A percentile compares a stretch with the other conserved stretches of the same genome.
Conservation (phyloP, 352 stramenopile species). For the Phytophthora sp. region DNA sequence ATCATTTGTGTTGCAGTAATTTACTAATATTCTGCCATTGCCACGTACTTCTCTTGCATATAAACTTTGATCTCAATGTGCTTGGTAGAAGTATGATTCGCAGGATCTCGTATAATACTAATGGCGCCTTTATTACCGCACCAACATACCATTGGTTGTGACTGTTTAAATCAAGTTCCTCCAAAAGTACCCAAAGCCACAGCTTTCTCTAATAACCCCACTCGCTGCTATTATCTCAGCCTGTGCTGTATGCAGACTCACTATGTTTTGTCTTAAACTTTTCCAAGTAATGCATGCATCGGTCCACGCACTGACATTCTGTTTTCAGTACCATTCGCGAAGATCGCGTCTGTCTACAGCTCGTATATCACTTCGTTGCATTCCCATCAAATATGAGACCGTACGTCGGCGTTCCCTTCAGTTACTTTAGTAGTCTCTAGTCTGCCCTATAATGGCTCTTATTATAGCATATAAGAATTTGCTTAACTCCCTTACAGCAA, state of each 20-base stretch:
- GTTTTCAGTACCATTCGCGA: slow-evolving; percentile 13
- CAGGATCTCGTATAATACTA: not conserved
- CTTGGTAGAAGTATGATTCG: not conserved
- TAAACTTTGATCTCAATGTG: not conserved
- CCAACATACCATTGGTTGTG: not conserved
- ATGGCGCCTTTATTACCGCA: not conserved
- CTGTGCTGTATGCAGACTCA: slow-evolving; percentile 17
- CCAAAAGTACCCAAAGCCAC: slow-evolving; percentile 11
- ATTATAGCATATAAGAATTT: not conserved
- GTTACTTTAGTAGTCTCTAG: not conserved
- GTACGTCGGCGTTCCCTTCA: not conserved
- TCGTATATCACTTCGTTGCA: no score
- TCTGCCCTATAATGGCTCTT: not conserved
- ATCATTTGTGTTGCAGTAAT: not conserved
- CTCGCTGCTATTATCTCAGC: slow-evolving; percentile 20
- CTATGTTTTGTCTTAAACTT: slow-evolving; percentile 7
- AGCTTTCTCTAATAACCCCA: slow-evolving; percentile 17
- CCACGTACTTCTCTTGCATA: not conserved
- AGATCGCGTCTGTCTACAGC: slow-evolving; percentile 17
- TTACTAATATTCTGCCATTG: not conserved
- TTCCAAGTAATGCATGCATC: slow-evolving; percentile 12
- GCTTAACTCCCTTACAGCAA: not conserved
- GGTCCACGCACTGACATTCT: slow-evolving; percentile 3
- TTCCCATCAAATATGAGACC: slow-evolving; percentile 13
- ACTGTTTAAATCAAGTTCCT: slow-evolving; percentile 5